A percentile compares a stretch with the other conserved stretches of the same genome.
phyloP scores from a whole-genome alignment of 106 monocot species.

The Apostasia shenzhenica region DNA sequence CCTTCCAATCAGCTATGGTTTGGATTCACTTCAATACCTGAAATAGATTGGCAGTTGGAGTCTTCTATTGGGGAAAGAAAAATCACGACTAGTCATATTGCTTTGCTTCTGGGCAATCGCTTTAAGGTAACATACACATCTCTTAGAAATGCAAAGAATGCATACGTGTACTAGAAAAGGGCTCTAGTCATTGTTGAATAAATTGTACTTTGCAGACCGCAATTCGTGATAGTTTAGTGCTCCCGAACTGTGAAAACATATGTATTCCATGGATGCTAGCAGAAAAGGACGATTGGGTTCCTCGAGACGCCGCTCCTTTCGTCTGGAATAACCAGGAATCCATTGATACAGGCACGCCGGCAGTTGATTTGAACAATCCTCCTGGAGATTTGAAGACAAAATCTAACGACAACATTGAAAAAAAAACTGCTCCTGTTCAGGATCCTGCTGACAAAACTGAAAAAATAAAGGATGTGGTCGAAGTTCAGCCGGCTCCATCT shows the following conservation, averaged over 20 bases:
- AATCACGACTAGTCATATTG: slow-evolving; percentile 58
- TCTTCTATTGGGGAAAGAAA: slow-evolving; percentile 80
- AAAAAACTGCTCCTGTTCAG: slow-evolving; percentile 1
- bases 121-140: slow-evolving; percentile 61
- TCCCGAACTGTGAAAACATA: slow-evolving; percentile 83
- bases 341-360: slow-evolving; percentile 17
- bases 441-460: slow-evolving; percentile 15
- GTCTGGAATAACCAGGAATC: slow-evolving; percentile 52
- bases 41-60: slow-evolving; percentile 74
- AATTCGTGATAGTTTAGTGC: slow-evolving; percentile 68
- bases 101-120: slow-evolving; percentile 60
- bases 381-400: slow-evolving; percentile 20
- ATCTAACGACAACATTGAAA: slow-evolving; percentile 11
- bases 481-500: slow-evolving; percentile 1
- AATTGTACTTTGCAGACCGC: slow-evolving; percentile 43
- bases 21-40: slow-evolving; percentile 83
- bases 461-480: slow-evolving; percentile 16
- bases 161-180: too few species aligned
- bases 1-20: slow-evolving; percentile 94
- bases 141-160: not conserved
- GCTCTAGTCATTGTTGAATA: not conserved
- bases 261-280: slow-evolving; percentile 86
- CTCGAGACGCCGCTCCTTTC: slow-evolving; percentile 65
- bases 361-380: slow-evolving; percentile 13
- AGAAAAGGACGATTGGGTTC: slow-evolving; percentile 92